These are phyloP conservation scores for Paraconiothyrium brasiliense DNA, from an alignment of 2,329 filamentous ascomycete genomes.

Conservation along the genomic window DNA sequence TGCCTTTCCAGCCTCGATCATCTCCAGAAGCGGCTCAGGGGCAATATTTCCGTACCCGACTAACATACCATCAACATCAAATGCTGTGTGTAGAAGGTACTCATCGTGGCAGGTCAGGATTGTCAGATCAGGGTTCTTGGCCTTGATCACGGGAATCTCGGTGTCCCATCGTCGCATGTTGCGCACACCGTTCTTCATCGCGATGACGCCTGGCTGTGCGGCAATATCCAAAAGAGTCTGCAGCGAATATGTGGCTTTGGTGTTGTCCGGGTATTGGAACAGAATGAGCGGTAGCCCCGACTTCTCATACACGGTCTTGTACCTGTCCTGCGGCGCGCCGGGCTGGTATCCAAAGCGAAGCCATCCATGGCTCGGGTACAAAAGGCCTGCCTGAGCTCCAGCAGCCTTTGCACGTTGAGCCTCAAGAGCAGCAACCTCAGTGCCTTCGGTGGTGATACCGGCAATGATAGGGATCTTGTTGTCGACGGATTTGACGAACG, in stretches of 20 bases:
- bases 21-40: conserved; percentile 59
- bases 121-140: conserved; percentile 59
- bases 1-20: conserved; percentile 62
- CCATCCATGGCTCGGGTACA: conserved; percentile 65
- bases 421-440: conserved; percentile 62
- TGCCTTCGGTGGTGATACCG: conserved; percentile 64
- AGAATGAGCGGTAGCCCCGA: conserved; percentile 61
- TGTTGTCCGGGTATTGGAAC: conserved; percentile 65
- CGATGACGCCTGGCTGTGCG: conserved; percentile 62
- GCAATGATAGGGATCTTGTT: conserved; percentile 63
- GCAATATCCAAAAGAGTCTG: conserved; percentile 64
- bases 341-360: conserved; percentile 64
- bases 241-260: conserved; percentile 62
- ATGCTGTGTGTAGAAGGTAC: conserved; percentile 62
- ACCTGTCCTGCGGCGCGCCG: conserved; percentile 63
- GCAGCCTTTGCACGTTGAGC: conserved; percentile 62
- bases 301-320: conserved; percentile 61
- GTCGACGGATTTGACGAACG: conserved; percentile 62
- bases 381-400: conserved; percentile 60
- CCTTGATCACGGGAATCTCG: conserved; percentile 63
- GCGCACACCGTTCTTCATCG: conserved; percentile 66
- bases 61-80: conserved; percentile 64
- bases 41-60: conserved; percentile 66
- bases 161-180: conserved; percentile 68
- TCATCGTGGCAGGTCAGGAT: conserved; percentile 64